phyloP scores from a whole-genome alignment of 345 rosid genomes.

The Mangifera indica region DNA sequence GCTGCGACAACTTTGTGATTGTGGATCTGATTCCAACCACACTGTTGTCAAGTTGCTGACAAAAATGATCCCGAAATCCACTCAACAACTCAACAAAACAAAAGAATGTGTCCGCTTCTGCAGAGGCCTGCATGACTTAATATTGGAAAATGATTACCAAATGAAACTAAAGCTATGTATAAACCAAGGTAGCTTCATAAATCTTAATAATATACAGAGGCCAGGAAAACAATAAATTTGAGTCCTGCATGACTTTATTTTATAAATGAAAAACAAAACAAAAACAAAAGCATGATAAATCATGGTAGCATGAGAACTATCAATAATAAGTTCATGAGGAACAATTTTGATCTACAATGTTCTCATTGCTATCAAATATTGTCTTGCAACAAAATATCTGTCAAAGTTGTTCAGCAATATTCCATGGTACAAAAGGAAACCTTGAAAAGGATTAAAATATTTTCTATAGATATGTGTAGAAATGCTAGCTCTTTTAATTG shows the following conservation, averaged over 20 bases:
- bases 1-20: conserved; percentile 68
- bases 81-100: conserved; percentile 93
- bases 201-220: not conserved
- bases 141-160: conserved; percentile 34
- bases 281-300: too few relatives aligned
- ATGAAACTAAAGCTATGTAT: conserved; percentile 17
- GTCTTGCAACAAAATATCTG: not conserved
- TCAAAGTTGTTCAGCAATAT: not conserved
- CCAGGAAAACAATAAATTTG: conserved; percentile 5
- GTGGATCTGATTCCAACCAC: conserved; percentile 93
- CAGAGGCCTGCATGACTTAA: conserved; percentile 62
- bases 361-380: too few relatives aligned
- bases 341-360: too few relatives aligned
- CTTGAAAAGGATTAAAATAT: not conserved
- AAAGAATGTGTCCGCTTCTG: conserved; percentile 94
- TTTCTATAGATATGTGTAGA: not conserved
- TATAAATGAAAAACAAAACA: too few relatives aligned
- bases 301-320: too few relatives aligned
- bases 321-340: not conserved
- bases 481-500: not conserved
- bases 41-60: conserved; percentile 99
- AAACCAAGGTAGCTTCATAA: not conserved
- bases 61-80: conserved; percentile 91
- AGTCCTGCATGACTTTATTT: not conserved
- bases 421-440: not conserved